Conservation (phyloP, 345 rosid genomes). For the Eucalyptus paniculata region DNA sequence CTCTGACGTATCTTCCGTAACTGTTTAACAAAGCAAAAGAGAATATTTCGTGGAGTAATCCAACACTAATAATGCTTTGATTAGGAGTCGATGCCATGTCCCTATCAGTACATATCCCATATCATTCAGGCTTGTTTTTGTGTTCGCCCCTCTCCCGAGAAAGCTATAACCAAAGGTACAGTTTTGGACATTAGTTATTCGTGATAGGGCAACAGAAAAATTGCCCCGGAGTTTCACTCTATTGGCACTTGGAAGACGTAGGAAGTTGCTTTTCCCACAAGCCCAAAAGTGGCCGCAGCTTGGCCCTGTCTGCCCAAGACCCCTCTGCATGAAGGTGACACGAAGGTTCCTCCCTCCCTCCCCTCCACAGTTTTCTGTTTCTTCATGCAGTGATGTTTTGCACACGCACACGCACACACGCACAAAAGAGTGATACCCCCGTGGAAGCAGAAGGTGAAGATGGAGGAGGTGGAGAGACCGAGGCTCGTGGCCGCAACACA, state of each 20-base stretch:
- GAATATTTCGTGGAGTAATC: not conserved
- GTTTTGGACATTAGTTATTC: not conserved
- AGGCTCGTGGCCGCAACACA: not conserved
- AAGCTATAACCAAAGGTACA: not conserved
- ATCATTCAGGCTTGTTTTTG: not conserved
- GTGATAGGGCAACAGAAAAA: not conserved
- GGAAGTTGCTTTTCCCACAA: not conserved
- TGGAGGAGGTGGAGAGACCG: not conserved
- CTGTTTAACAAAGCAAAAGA: not conserved
- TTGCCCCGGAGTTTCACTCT: not conserved
- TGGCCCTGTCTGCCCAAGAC: not conserved
- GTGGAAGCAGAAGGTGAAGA: not conserved
- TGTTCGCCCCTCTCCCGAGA: not conserved
- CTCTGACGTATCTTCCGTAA: not conserved
- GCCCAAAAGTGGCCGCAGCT: not conserved
- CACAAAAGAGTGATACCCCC: not conserved
- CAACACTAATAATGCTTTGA: not conserved
- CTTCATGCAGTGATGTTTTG: not conserved
- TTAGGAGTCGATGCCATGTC: not conserved
- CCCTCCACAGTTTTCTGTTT: not conserved
- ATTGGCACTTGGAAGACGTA: not conserved
- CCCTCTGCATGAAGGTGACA: conserved; percentile 6
- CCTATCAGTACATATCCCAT: not conserved
- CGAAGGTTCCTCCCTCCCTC: conserved; percentile 20
- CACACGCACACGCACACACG: not conserved